A percentile compares a stretch with the other conserved stretches of the same genome.
Conservation (phyloP, 352 stramenopile species). For the Blastocystis hominis region DNA sequence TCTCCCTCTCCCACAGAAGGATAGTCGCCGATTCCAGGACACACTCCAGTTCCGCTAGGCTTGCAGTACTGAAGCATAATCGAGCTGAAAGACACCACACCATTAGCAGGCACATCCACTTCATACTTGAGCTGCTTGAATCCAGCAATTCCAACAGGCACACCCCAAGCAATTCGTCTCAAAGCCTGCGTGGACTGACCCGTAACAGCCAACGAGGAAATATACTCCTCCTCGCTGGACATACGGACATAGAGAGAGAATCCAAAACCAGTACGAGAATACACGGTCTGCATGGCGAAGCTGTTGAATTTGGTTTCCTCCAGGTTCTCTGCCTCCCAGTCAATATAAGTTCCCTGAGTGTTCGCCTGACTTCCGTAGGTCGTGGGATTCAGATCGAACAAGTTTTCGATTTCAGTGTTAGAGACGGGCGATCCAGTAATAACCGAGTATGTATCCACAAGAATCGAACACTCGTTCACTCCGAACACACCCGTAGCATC, state of each 20-base stretch:
- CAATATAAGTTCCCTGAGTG: not conserved
- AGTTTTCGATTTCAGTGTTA: not conserved
- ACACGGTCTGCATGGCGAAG: not conserved
- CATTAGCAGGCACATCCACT: not conserved
- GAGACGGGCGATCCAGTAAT: not conserved
- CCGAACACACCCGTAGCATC: not conserved
- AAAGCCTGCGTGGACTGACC: not conserved
- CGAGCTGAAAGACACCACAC: not conserved
- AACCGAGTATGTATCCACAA: not conserved
- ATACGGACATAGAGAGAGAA: not conserved
- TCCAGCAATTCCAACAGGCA: not conserved
- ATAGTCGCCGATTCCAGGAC: not conserved
- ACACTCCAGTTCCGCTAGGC: not conserved
- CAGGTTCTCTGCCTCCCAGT: conserved; percentile 28
- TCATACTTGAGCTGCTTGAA: not conserved
- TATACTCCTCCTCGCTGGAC: not conserved
- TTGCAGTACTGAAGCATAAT: not conserved
- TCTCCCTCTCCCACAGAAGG: not conserved
- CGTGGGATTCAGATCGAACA: not conserved
- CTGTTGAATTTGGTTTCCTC: not conserved
- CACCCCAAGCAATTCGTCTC: not conserved
- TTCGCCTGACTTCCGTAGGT: not conserved
- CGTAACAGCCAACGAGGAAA: not conserved
- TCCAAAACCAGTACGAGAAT: too few species aligned
- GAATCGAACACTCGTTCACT: not conserved